Conservation (phyloP, 2,329 filamentous ascomycete genomes). For the Cordyceps cateniannulata region DNA sequence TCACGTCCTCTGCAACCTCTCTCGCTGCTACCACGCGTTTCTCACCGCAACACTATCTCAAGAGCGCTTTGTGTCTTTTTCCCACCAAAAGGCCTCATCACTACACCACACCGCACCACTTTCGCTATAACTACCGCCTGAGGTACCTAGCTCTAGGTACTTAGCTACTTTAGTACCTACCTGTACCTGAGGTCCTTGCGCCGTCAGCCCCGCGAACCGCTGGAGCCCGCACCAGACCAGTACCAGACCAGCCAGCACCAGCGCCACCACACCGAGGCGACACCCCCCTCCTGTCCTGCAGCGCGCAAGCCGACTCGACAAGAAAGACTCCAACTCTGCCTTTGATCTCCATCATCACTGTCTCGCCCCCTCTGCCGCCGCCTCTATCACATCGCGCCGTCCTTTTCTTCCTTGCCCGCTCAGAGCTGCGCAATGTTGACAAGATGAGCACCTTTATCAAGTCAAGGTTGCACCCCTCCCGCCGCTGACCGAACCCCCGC, state of each 20-base stretch:
- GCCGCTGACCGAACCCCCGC: background rate
- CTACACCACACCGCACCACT: background rate
- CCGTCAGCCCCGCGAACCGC: constrained; percentile 1
- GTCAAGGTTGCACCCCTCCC: constrained; percentile 11
- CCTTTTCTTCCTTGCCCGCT: constrained; percentile 8
- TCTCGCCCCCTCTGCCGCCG: background rate
- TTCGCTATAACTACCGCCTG: too few species aligned
- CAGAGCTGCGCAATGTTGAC: constrained; percentile 13
- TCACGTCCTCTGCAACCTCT: too few species aligned
- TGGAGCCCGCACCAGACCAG: background rate
- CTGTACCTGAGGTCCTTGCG: background rate
- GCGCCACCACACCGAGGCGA: background rate
- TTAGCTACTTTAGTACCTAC: too few species aligned
- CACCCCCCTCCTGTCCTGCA: background rate
- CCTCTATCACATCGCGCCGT: background rate
- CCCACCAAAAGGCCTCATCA: background rate
- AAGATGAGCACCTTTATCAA: constrained; percentile 14
- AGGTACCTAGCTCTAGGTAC: too few species aligned
- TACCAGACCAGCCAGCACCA: background rate
- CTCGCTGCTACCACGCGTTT: too few species aligned
- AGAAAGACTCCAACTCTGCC: background rate
- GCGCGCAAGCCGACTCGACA: constrained; percentile 3
- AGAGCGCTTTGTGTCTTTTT: too few species aligned
- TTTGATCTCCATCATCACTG: background rate
- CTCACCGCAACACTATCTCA: too few species aligned